A percentile compares a stretch with the other conserved stretches of the same genome.
phyloP scores from a whole-genome alignment of 257 asterid genomes.

The Jaltomata sinuosa region DNA sequence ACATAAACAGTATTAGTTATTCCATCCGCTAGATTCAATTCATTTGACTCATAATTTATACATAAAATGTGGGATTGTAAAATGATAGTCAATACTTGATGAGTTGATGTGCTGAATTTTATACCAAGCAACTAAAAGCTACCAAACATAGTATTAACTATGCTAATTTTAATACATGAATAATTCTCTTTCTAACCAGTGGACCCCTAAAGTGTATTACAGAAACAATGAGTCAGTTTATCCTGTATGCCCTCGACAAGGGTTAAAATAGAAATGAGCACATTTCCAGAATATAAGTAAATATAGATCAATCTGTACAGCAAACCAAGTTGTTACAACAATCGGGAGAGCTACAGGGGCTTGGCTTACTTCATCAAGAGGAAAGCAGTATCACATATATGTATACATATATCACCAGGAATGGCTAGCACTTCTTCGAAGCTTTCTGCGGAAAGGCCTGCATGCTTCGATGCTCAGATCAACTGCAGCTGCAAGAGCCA shows the following conservation, averaged over 20 bases:
- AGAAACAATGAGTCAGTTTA: background rate
- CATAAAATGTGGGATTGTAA: too few relatives aligned
- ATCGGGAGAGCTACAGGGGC: background rate
- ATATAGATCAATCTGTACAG: background rate
- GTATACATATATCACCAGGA: constrained; percentile 40
- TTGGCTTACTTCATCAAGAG: background rate
- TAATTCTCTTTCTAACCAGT: background rate
- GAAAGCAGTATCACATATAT: background rate
- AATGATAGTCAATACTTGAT: too few relatives aligned
- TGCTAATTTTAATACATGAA: background rate
- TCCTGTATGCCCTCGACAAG: background rate
- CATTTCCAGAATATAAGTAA: background rate
- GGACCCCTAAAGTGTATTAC: background rate
- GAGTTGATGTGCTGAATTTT: background rate
- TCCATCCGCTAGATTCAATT: too few relatives aligned
- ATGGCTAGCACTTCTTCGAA: constrained; percentile 41
- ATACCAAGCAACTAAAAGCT: background rate
- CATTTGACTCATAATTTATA: too few relatives aligned
- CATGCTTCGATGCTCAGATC: constrained; percentile 89
- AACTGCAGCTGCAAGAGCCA: constrained; percentile 93
- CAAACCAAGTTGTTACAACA: background rate
- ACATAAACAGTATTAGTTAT: too few relatives aligned
- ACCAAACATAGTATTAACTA: background rate
- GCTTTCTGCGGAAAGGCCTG: constrained; percentile 62
- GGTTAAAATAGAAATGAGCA: background rate